phyloP scores from a whole-genome alignment of 1,284 basidiomycete genomes.

The Blastosporella zonata region DNA sequence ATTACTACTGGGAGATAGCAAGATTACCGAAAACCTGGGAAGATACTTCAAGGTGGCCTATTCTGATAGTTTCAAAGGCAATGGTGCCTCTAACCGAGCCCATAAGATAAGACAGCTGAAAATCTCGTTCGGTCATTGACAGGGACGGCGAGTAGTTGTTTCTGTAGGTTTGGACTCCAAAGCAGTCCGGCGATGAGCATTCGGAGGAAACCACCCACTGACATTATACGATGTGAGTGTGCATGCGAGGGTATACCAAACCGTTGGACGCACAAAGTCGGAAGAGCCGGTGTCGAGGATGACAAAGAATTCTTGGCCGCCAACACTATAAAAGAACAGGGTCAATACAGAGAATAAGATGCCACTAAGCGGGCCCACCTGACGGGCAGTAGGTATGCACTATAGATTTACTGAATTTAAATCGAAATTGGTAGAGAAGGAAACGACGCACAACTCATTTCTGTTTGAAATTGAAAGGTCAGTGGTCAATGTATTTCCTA shows the following conservation, averaged over 20 bases:
- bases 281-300: slow-evolving; percentile 27
- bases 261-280: slow-evolving; percentile 10
- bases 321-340: slow-evolving; percentile 31
- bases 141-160: slow-evolving; percentile 10
- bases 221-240: not conserved
- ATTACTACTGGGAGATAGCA: not conserved
- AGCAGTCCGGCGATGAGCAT: slow-evolving; percentile 14
- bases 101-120: slow-evolving; percentile 16
- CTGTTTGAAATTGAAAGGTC: slow-evolving; percentile 30
- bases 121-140: slow-evolving; percentile 9
- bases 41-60: slow-evolving; percentile 12
- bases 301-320: slow-evolving; percentile 47
- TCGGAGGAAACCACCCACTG: slow-evolving; percentile 18
- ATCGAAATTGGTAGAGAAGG: not conserved
- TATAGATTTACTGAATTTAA: slow-evolving; percentile 15
- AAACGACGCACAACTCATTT: slow-evolving; percentile 34
- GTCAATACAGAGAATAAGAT: slow-evolving; percentile 1
- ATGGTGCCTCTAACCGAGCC: slow-evolving; percentile 16
- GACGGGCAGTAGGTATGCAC: slow-evolving; percentile 40
- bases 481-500: slow-evolving; percentile 19
- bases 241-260: not conserved
- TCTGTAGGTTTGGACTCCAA: slow-evolving; percentile 8
- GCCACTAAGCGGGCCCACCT: slow-evolving; percentile 25
- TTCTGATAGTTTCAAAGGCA: slow-evolving; percentile 11
- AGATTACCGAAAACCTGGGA: slow-evolving; percentile 40